Evolutionary conservation across 176 grass and related monocot species (phyloP).

Genomic region (Triticum urartu): DNA sequence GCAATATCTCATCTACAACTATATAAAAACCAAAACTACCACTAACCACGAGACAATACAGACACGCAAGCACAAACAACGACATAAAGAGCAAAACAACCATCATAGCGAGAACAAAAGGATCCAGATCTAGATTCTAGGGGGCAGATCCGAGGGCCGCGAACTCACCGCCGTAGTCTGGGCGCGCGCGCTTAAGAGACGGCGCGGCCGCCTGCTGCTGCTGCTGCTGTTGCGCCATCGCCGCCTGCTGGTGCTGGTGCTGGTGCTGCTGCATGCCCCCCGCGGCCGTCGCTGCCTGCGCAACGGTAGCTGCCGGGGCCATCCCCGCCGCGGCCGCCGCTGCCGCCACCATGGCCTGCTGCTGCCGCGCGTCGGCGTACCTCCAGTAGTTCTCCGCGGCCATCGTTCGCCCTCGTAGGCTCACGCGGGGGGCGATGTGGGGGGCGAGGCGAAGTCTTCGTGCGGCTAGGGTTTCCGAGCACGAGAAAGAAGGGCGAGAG

Average conservation of each 20-base stretch:
- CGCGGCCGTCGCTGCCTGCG: background rate
- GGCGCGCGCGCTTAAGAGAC: constrained; percentile 77
- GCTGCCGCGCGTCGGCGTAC: constrained; percentile 74
- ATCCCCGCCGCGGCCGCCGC: constrained; percentile 43
- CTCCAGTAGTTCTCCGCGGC: constrained; percentile 89
- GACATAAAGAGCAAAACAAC: background rate
- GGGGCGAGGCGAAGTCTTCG: background rate
- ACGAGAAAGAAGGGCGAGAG: background rate
- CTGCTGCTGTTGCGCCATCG: constrained; percentile 38
- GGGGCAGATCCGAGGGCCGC: background rate
- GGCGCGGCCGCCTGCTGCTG: constrained; percentile 38
- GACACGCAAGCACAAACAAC: background rate
- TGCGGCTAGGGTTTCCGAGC: constrained; percentile 45
- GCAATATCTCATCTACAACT: background rate
- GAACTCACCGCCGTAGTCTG: constrained; percentile 67
- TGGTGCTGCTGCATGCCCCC: constrained; percentile 32
- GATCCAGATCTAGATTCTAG: constrained; percentile 25
- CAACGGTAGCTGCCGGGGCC: constrained; percentile 14
- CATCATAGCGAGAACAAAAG: background rate
- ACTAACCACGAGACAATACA: background rate
- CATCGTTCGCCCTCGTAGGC: constrained; percentile 24
- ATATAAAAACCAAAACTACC: background rate
- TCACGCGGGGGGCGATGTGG: background rate
- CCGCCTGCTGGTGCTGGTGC: constrained; percentile 21
- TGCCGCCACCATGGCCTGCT: constrained; percentile 47